These are phyloP conservation scores for Globisporangium splendens DNA, from an alignment of 352 stramenopile genomes.

Conservation along the genomic window DNA sequence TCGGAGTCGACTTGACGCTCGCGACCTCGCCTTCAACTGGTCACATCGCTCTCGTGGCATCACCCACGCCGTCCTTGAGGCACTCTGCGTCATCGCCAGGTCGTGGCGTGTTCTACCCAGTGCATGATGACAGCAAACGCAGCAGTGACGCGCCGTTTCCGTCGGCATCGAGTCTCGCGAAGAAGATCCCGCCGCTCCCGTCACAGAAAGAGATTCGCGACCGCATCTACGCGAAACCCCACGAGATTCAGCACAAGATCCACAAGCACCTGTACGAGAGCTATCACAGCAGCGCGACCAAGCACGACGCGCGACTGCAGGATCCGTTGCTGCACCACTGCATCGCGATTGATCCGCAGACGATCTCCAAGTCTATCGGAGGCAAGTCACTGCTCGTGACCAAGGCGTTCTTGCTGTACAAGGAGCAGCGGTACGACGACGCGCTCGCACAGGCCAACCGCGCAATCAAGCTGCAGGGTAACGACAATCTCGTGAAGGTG, in stretches of 20 bases:
- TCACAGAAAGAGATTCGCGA: constrained; percentile 56
- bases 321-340: constrained; percentile 67
- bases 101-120: constrained; percentile 8
- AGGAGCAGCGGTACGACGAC: constrained; percentile 56
- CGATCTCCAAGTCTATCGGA: constrained; percentile 22
- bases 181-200: constrained; percentile 50
- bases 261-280: constrained; percentile 53
- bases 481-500: constrained; percentile 68
- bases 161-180: constrained; percentile 18
- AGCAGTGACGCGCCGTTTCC: background rate
- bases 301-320: constrained; percentile 42
- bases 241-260: constrained; percentile 66
- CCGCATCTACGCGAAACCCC: constrained; percentile 59
- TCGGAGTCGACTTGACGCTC: constrained; percentile 40
- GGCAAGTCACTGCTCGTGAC: constrained; percentile 37
- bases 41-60: constrained; percentile 6
- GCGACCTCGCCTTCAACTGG: constrained; percentile 7
- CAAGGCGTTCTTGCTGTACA: constrained; percentile 56
- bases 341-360: constrained; percentile 50
- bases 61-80: constrained; percentile 1
- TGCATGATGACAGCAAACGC: background rate
- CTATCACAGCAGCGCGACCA: constrained; percentile 25
- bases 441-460: constrained; percentile 51
- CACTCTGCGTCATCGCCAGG: constrained; percentile 7
- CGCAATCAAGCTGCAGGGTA: constrained; percentile 40